Base-by-base conservation (phyloP, 257 asterid species). In the Nicotiana tomentosiformis region DNA sequence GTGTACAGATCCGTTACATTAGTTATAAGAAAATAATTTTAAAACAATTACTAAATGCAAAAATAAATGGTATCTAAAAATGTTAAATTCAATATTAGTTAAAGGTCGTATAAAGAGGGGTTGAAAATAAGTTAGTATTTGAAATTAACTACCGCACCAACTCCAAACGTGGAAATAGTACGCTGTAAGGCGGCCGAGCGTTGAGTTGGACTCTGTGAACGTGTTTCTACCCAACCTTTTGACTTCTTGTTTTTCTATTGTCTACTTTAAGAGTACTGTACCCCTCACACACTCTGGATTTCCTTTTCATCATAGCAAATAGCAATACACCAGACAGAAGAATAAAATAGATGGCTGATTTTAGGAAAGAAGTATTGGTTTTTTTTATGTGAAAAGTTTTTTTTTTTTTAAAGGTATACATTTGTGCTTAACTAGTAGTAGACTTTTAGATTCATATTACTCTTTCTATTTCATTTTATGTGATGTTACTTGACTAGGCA, bases 151-250 rank as follows among this genome's bases (percentile, higher is more conserved):
- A 46, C 60, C 78, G 14, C 78, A 72, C 78, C 60, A 72, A 72
- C 60, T 46, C 35, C 18, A 37, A 18, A 68, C 17, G 10, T 68
- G 32, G 56, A 69, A 43, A 37, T 69, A 69, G 17, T 37, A 68
- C 3, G 64, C 64, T n/a, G 64, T 10, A 57, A 57, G 64, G 26
- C 64, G n/a, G 64, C 64, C 18, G 12, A 39, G 20, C 61, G 61
- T 16, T 1, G 2, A 56, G 12, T 70, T 70, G 35, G 58, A 70
- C 35, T 70, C 1, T 20, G 9, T 43, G 6, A 11, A 72, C 60
- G 58, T 39, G 20, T 20, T 46, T 20, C 60, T 72, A 72, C 60
- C 78, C 78, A 72, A 72, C 78, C 7, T 72, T 70, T 70, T 72
- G 78, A 72, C 78, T 68, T 68, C 6, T 33, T 17, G 16, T 17